Evolutionary conservation across 2,329 filamentous ascomycete genomes (phyloP).

Genomic region (Neonectria neomacrospora): DNA sequence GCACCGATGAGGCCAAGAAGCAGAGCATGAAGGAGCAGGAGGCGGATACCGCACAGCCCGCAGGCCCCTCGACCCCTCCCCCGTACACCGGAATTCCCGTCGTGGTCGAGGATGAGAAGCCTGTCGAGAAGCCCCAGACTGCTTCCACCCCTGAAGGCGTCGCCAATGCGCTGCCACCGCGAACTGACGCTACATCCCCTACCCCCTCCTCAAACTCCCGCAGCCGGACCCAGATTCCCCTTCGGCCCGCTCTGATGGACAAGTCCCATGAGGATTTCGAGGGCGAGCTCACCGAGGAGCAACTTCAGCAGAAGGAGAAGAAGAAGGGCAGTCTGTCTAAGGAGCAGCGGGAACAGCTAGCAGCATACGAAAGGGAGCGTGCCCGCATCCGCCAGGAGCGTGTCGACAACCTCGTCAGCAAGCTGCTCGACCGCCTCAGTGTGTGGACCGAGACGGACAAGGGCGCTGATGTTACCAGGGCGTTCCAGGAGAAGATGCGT

Average conservation of each 20-base stretch:
- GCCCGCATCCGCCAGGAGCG: constrained; percentile 87
- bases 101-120: constrained; percentile 55
- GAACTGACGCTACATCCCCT: constrained; percentile 52
- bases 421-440: constrained; percentile 88
- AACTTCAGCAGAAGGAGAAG: constrained; percentile 69
- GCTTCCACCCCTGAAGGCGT: constrained; percentile 34
- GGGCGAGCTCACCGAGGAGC: constrained; percentile 73
- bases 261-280: constrained; percentile 72
- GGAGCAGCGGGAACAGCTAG: constrained; percentile 92
- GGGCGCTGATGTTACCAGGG: constrained; percentile 80
- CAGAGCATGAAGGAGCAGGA: constrained; percentile 62
- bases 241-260: constrained; percentile 89
- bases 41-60: constrained; percentile 39
- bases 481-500: constrained; percentile 93
- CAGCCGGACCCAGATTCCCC: constrained; percentile 69
- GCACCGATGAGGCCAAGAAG: constrained; percentile 65
- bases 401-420: constrained; percentile 83
- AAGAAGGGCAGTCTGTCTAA: constrained; percentile 88
- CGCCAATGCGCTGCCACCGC: constrained; percentile 43
- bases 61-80: constrained; percentile 44
- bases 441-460: constrained; percentile 99
- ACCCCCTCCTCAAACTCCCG: constrained; percentile 57
- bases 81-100: constrained; percentile 48
- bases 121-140: constrained; percentile 44
- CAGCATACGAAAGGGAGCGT: constrained; percentile 88